These are phyloP conservation scores for Schrenkiella parvula DNA, from an alignment of 345 rosid species.

Conservation along the genomic window DNA sequence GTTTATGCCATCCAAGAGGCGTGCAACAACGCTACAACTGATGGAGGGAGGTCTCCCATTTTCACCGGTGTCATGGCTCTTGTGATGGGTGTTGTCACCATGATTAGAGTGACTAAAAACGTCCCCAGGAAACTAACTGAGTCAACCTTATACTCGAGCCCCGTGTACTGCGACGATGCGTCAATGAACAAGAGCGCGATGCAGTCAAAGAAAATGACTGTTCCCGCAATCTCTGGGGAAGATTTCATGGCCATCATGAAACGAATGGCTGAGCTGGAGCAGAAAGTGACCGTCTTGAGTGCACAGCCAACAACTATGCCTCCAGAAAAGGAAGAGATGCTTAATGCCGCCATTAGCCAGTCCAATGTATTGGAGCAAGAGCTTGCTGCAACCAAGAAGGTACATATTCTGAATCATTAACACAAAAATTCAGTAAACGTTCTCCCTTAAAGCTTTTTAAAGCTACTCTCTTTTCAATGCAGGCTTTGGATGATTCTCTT, in stretches of 20 bases:
- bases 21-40: conserved; percentile 41
- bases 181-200: conserved; percentile 34
- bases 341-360: conserved; percentile 61
- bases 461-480: background rate
- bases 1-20: conserved; percentile 31
- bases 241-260: conserved; percentile 63
- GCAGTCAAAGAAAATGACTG: conserved; percentile 30
- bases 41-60: conserved; percentile 49
- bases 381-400: conserved; percentile 79
- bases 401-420: conserved; percentile 3
- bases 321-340: conserved; percentile 77
- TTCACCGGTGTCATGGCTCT: conserved; percentile 81
- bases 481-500: conserved; percentile 83
- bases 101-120: conserved; percentile 70
- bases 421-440: background rate
- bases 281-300: conserved; percentile 50
- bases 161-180: conserved; percentile 40
- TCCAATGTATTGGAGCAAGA: conserved; percentile 75
- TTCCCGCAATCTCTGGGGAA: conserved; percentile 37
- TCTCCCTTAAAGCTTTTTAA: background rate
- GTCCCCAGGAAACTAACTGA: conserved; percentile 67
- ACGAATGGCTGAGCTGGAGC: conserved; percentile 83
- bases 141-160: conserved; percentile 51
- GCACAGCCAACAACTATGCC: conserved; percentile 53
- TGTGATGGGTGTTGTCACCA: conserved; percentile 73